phyloP scores from a whole-genome alignment of 2,329 filamentous ascomycete genomes.

The Teratosphaeria nubilosa region DNA sequence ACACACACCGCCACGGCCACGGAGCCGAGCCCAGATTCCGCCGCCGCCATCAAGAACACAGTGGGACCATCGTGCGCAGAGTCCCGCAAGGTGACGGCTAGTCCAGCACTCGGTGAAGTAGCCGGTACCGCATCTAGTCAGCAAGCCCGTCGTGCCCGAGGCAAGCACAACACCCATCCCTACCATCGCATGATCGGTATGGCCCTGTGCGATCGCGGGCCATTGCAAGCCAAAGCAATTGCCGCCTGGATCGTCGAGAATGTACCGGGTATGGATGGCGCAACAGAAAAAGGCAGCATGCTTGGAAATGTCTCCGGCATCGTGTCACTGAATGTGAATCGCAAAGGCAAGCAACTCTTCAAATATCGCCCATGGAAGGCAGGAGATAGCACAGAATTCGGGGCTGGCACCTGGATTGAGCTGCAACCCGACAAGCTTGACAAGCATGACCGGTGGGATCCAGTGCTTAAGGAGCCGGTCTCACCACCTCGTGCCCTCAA shows the following conservation, averaged over 20 bases:
- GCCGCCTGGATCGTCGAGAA: constrained; percentile 20
- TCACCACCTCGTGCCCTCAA: constrained; percentile 2
- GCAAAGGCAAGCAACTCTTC: constrained; percentile 1
- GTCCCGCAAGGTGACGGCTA: not conserved
- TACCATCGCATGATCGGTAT: constrained; percentile 16
- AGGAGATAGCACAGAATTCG: constrained; percentile 1
- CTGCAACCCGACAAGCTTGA: constrained; percentile 12
- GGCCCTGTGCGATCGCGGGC: constrained; percentile 18
- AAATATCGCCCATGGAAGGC: not conserved
- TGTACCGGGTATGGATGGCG: constrained; percentile 8
- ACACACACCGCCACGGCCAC: not conserved
- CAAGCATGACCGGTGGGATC: constrained; percentile 16
- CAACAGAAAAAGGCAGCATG: constrained; percentile 1
- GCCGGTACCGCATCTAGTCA: not conserved
- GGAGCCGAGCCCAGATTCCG: not conserved
- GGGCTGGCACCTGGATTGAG: constrained; percentile 9
- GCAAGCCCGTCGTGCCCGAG: not conserved
- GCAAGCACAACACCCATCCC: not conserved
- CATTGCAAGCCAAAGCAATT: constrained; percentile 12
- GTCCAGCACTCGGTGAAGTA: not conserved
- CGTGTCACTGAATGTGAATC: not conserved
- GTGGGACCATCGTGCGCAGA: not conserved
- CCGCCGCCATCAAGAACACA: not conserved
- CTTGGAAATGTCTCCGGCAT: constrained; percentile 1
- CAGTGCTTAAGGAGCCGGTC: constrained; percentile 10